These are phyloP conservation scores for Neophaeococcomyces aloes DNA, from an alignment of 2,329 filamentous ascomycete species.

Conservation along the genomic window DNA sequence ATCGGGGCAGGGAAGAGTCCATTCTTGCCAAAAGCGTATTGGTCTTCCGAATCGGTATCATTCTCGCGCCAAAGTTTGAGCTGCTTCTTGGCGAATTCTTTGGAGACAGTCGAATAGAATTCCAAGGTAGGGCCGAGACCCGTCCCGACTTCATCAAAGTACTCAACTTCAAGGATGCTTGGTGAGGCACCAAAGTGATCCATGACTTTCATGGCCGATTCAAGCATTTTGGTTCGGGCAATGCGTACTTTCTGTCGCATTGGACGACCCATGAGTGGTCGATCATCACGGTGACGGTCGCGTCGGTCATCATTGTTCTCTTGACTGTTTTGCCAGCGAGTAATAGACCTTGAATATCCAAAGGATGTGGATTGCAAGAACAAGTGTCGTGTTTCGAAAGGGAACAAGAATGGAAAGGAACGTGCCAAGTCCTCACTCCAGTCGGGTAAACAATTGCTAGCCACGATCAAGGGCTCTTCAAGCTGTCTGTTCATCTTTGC, in stretches of 20 bases:
- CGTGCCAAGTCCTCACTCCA: slow-evolving; percentile 95
- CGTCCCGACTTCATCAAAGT: slow-evolving; percentile 96
- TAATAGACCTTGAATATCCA: slow-evolving; percentile 94
- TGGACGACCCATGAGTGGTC: slow-evolving; percentile 79
- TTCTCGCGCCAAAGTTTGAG: slow-evolving; percentile 93
- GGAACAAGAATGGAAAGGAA: slow-evolving; percentile 91
- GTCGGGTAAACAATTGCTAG: slow-evolving; percentile 86
- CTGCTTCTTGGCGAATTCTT: slow-evolving; percentile 95
- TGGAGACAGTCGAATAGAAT: slow-evolving; percentile 95
- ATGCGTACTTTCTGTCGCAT: slow-evolving; percentile 98
- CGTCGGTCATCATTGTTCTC: slow-evolving; percentile 67
- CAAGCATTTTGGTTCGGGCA: slow-evolving; percentile 83
- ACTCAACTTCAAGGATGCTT: slow-evolving; percentile 92
- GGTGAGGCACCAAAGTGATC: slow-evolving; percentile 95
- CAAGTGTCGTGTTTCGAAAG: slow-evolving; percentile 91
- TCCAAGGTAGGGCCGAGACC: slow-evolving; percentile 90
- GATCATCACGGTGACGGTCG: slow-evolving; percentile 74
- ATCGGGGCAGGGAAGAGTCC: slow-evolving; percentile 90
- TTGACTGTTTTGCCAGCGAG: slow-evolving; percentile 89
- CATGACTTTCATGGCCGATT: slow-evolving; percentile 97
- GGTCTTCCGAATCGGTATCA: slow-evolving; percentile 50
- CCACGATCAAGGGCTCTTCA: slow-evolving; percentile 92
- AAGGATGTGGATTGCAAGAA: slow-evolving; percentile 98
- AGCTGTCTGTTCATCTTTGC: slow-evolving; percentile 95
- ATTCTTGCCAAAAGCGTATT: slow-evolving; percentile 69